Conservation (phyloP, 805 yeast genomes). For the Tetrapisispora phaffii region DNA sequence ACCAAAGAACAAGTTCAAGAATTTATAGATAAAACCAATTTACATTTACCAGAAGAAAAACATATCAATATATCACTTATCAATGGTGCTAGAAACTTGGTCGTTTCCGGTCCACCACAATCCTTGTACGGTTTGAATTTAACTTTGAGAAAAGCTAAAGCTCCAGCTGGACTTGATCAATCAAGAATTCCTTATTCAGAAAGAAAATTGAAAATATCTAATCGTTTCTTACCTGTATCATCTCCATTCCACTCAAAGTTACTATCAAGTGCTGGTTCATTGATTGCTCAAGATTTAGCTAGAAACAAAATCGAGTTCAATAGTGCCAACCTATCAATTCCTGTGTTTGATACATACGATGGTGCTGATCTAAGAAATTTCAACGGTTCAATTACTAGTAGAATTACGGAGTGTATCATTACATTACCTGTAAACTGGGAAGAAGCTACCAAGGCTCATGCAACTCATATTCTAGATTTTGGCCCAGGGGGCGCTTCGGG, state of each 20-base stretch:
- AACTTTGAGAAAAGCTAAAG: slow-evolving; percentile 86
- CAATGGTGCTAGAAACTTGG: slow-evolving; percentile 93
- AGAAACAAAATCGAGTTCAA: slow-evolving; percentile 48
- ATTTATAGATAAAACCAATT: slow-evolving; percentile 77
- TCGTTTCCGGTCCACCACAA: slow-evolving; percentile 96
- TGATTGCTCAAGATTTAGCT: slow-evolving; percentile 56
- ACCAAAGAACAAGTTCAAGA: slow-evolving; percentile 67
- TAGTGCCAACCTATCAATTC: slow-evolving; percentile 53
- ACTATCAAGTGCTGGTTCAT: slow-evolving; percentile 58
- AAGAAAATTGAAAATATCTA: slow-evolving; percentile 87
- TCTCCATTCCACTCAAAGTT: slow-evolving; percentile 96
- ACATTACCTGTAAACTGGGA: slow-evolving; percentile 94
- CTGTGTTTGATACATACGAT: slow-evolving; percentile 82
- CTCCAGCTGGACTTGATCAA: slow-evolving; percentile 89
- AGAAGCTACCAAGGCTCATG: slow-evolving; percentile 63
- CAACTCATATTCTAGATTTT: slow-evolving; percentile 88
- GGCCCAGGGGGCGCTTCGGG: slow-evolving; percentile 99
- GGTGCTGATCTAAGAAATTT: slow-evolving; percentile 67
- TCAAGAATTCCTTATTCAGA: slow-evolving; percentile 88
- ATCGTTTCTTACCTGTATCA: slow-evolving; percentile 87
- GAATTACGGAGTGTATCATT: slow-evolving; percentile 76
- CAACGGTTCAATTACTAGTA: slow-evolving; percentile 46
- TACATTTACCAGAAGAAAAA: slow-evolving; percentile 84
- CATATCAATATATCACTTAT: slow-evolving; percentile 84
- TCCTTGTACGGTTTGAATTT: slow-evolving; percentile 91